Evolutionary conservation across 805 yeast species (phyloP).

Genomic region (Kuraishia borneana): DNA sequence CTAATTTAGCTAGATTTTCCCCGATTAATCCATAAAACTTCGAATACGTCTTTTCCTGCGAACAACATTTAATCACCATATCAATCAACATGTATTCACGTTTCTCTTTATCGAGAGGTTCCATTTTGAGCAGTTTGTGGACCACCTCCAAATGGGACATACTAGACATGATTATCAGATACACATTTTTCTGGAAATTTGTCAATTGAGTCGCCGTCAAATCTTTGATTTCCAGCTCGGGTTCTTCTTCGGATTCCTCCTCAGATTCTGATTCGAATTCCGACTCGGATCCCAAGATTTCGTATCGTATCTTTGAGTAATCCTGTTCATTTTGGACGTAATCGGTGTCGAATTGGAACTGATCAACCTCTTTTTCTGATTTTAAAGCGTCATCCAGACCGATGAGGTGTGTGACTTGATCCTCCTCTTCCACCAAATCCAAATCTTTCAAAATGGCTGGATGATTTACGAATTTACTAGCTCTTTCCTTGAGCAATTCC

Average conservation of each 20-base stretch:
- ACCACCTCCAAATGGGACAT: constrained; percentile 90
- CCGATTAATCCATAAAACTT: constrained; percentile 75
- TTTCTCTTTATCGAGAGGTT: constrained; percentile 23
- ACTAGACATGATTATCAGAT: constrained; percentile 77
- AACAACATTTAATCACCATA: constrained; percentile 69
- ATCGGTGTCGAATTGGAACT: constrained; percentile 37
- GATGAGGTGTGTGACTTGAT: constrained; percentile 42
- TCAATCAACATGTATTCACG: constrained; percentile 49
- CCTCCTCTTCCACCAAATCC: constrained; percentile 57
- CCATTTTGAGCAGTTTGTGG: constrained; percentile 60
- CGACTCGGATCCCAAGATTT: constrained; percentile 30
- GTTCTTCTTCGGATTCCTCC: constrained; percentile 10
- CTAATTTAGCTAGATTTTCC: constrained; percentile 45
- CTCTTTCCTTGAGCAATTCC: constrained; percentile 37
- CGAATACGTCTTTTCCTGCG: constrained; percentile 79
- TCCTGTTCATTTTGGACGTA: constrained; percentile 37
- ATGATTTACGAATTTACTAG: constrained; percentile 26
- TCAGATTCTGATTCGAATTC: constrained; percentile 13
- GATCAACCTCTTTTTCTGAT: constrained; percentile 33
- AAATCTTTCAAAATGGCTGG: constrained; percentile 32
- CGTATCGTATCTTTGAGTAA: constrained; percentile 30
- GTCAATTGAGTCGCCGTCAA: constrained; percentile 55
- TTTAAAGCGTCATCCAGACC: constrained; percentile 41
- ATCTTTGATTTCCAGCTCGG: constrained; percentile 36
- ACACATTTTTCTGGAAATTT: constrained; percentile 65